Conservation (phyloP, 116 monocot genomes). For the Thalassia testudinum region DNA sequence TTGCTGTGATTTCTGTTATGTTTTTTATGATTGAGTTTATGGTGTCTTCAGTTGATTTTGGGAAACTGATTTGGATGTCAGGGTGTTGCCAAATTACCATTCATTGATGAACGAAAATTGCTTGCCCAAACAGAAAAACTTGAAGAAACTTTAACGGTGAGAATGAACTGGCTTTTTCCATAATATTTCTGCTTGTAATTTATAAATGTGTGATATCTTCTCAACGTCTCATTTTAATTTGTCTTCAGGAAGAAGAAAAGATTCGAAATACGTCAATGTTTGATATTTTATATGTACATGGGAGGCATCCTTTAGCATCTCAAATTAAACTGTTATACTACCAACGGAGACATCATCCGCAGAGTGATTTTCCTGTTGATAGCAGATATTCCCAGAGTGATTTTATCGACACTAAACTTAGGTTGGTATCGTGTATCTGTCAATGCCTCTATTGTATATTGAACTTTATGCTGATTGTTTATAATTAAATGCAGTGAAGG, state of each 20-base stretch:
- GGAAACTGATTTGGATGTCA: neutral
- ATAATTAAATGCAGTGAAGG: conserved; percentile 40
- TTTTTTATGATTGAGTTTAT: neutral
- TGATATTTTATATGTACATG: conserved; percentile 71
- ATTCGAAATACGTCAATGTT: conserved; percentile 63
- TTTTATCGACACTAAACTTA: conserved; percentile 36
- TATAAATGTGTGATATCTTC: too few species aligned
- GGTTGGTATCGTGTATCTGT: conserved; percentile 23
- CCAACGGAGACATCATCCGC: conserved; percentile 12
- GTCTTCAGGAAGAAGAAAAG: conserved; percentile 68
- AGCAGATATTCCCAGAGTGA: conserved; percentile 11
- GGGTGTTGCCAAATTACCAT: conserved; percentile 96
- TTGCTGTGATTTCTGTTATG: neutral
- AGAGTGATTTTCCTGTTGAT: conserved; percentile 21
- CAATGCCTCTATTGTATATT: neutral
- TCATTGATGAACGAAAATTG: conserved; percentile 75
- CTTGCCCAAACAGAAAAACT: conserved; percentile 71
- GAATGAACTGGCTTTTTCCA: conserved; percentile 2
- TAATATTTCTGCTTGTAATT: neutral
- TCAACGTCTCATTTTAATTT: neutral
- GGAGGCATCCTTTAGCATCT: conserved; percentile 43
- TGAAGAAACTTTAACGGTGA: conserved; percentile 75
- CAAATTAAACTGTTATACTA: conserved; percentile 44
- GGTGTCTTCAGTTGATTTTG: neutral
- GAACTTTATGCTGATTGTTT: neutral